phyloP scores from a whole-genome alignment of 1,139 yeast genomes.

The Saccharomyces hybrid region DNA sequence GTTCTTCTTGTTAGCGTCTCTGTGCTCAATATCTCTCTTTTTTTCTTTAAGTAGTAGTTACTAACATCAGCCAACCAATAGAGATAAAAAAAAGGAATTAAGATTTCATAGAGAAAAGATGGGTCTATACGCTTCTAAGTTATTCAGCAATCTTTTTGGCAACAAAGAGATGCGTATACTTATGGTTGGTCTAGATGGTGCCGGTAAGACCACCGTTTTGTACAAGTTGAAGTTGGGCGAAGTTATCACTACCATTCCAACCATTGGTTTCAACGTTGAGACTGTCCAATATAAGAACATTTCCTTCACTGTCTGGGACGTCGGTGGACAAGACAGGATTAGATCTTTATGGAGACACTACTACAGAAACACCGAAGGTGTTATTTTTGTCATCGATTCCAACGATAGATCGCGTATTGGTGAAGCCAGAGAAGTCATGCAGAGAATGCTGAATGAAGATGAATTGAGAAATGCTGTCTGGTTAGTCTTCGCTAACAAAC shows the following conservation, averaged over 20 bases:
- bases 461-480: constrained; percentile 86
- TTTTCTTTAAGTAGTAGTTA: background rate
- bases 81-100: background rate
- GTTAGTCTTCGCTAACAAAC: constrained; percentile 87
- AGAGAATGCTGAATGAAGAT: constrained; percentile 90
- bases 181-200: constrained; percentile 92
- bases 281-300: constrained; percentile 92
- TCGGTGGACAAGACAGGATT: constrained; percentile 95
- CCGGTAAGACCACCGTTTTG: constrained; percentile 86
- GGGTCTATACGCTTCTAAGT: constrained; percentile 87
- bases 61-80: background rate
- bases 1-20: background rate
- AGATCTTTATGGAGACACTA: constrained; percentile 95
- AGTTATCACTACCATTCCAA: constrained; percentile 88
- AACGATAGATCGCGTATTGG: constrained; percentile 91
- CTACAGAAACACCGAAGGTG: constrained; percentile 91
- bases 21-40: background rate
- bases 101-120: constrained; percentile 31
- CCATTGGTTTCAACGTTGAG: constrained; percentile 91
- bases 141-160: constrained; percentile 79
- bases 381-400: constrained; percentile 86
- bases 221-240: constrained; percentile 87
- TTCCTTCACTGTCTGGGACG: constrained; percentile 94
- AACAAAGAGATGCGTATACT: constrained; percentile 83
- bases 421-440: constrained; percentile 90